phyloP scores from a whole-genome alignment of 2,329 filamentous ascomycete genomes.

The Venturia aucupariae region DNA sequence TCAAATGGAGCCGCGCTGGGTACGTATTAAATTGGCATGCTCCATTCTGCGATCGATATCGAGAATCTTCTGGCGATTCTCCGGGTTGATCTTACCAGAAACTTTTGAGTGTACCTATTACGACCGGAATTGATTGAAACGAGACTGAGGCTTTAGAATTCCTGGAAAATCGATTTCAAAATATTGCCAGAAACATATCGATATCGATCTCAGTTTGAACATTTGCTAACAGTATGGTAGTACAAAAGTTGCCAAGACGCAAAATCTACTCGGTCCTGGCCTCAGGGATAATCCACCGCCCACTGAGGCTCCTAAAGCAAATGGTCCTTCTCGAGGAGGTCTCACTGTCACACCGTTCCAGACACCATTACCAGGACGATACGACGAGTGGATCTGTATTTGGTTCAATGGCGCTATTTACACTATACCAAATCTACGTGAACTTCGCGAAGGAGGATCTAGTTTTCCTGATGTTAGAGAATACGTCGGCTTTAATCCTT shows the following conservation, averaged over 20 bases:
- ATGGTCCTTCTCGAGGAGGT: slow-evolving; percentile 26
- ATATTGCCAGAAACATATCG: neutral
- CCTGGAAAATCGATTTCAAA: neutral
- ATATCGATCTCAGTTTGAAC: neutral
- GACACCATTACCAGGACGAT: slow-evolving; percentile 22
- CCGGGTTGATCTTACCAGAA: neutral
- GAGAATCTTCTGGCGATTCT: slow-evolving; percentile 22
- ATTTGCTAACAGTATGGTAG: neutral
- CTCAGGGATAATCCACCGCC: too few species aligned
- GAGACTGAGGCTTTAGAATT: neutral
- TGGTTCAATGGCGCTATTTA: slow-evolving; percentile 38
- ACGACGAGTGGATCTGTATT: slow-evolving; percentile 37
- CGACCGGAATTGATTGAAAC: neutral
- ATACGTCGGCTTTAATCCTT: neutral
- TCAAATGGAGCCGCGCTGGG: slow-evolving; percentile 17
- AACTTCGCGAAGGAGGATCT: slow-evolving; percentile 27
- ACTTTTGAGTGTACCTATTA: neutral
- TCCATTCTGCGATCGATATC: slow-evolving; percentile 18
- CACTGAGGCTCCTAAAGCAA: neutral
- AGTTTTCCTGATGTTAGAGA: neutral
- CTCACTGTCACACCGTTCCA: slow-evolving; percentile 29
- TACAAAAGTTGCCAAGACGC: neutral
- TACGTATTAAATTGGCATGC: neutral
- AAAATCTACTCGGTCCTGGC: slow-evolving; percentile 34
- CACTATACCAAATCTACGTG: slow-evolving; percentile 35